Evolutionary conservation across 2,329 filamentous ascomycete genomes (phyloP).

Genomic region (Clonostachys byssicola): DNA sequence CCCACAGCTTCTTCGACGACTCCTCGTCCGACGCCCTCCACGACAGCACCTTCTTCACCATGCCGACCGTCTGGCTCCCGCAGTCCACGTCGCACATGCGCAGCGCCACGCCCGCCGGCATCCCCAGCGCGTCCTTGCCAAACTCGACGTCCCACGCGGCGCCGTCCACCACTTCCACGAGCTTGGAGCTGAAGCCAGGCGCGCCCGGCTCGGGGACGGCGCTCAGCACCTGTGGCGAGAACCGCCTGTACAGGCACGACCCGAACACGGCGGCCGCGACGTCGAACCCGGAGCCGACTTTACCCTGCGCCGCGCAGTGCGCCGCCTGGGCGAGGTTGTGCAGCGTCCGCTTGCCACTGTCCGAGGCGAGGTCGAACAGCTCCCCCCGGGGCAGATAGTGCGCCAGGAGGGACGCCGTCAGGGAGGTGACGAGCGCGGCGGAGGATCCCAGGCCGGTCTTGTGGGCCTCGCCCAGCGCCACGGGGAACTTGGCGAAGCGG

Average conservation of each 20-base stretch:
- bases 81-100: slow-evolving; percentile 97
- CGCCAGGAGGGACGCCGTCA: slow-evolving; percentile 72
- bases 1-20: slow-evolving; percentile 70
- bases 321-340: slow-evolving; percentile 94
- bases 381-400: slow-evolving; percentile 64
- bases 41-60: slow-evolving; percentile 87
- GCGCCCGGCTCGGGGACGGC: slow-evolving; percentile 62
- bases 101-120: slow-evolving; percentile 71
- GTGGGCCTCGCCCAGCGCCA: slow-evolving; percentile 73
- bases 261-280: slow-evolving; percentile 91
- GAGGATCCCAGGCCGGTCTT: slow-evolving; percentile 97
- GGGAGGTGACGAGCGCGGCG: slow-evolving; percentile 85
- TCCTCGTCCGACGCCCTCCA: slow-evolving; percentile 68
- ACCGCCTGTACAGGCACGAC: slow-evolving; percentile 86
- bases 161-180: slow-evolving; percentile 65
- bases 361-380: slow-evolving; percentile 52
- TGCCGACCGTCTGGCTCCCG: slow-evolving; percentile 86
- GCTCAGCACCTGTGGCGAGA: slow-evolving; percentile 73
- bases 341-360: slow-evolving; percentile 54
- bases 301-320: slow-evolving; percentile 94
- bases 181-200: slow-evolving; percentile 59
- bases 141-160: slow-evolving; percentile 77
- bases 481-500: slow-evolving; percentile 74
- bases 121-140: slow-evolving; percentile 60
- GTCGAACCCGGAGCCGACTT: slow-evolving; percentile 94